Base-by-base conservation (phyloP, 768 basidiomycete genomes). In the Naganishia randhawae region DNA sequence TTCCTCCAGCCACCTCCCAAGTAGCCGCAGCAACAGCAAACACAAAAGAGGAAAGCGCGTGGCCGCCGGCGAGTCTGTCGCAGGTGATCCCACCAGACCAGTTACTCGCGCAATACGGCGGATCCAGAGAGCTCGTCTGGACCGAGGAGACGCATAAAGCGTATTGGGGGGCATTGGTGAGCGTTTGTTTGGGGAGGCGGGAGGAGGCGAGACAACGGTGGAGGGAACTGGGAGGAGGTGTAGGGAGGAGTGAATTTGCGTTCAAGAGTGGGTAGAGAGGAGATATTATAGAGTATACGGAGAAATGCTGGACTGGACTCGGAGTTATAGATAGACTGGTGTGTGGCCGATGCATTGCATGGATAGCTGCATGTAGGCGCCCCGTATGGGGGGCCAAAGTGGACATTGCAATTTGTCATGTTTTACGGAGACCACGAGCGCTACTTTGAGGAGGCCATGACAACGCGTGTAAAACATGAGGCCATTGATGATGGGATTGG, bases 71-170 rank as follows among this genome's bases (percentile, higher is more conserved):
- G 37, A 73, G 17, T 33, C 66, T 25, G 63, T 63, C 54, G 66
- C 69, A 17, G 71, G 73, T 19, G 68, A 69, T 41, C n/a, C 70
- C 71, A 8, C n/a, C 66, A 17, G 70, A 55, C 1, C 63, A 69
- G 57, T 64, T 79, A 37, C 50, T 77, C 35, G 67, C 55, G 31
- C 73, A 76, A 50, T 74, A 74, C 37, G 78, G 78, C 3, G 78
- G 78, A 1, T 61, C 71, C 25, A 32, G 76, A 16, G 48, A 22
- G 25, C 27, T 67, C 11, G 27, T 27, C 9, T 55, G 68, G 63
- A 53, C 1, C 2, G 51, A 52, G 19, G 63, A 54, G 51, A 50
- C 52, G 39, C 68, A 69, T 42, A n/a, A 64, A 29, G n/a, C 19
- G 62, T 69, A 69, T 50, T 69, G 68, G 68, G 14, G 32, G 2